Percentiles rank a stretch among this genome's conserved stretches.
These are phyloP conservation scores for Bacidia rubella DNA, from an alignment of 495 filamentous ascomycete genomes.

Conservation along the genomic window DNA sequence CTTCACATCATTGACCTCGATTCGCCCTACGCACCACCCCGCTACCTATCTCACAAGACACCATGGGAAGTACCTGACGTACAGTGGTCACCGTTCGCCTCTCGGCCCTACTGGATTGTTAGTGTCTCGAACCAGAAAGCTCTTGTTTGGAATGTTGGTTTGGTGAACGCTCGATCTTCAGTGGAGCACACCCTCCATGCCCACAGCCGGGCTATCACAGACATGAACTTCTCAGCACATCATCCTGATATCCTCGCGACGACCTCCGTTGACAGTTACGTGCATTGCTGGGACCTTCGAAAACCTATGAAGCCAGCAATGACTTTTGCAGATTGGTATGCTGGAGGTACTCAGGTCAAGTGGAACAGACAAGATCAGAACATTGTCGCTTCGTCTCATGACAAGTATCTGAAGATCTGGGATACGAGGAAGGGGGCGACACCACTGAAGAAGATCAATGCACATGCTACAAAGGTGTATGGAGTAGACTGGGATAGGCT, in stretches of 20 bases:
- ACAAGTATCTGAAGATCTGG: conserved; percentile 78
- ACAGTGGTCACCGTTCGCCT: conserved; percentile 91
- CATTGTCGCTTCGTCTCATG: conserved; percentile 81
- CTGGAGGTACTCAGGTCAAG: conserved; percentile 90
- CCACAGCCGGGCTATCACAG: conserved; percentile 82
- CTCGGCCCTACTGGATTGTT: conserved; percentile 81
- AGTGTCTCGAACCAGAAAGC: conserved; percentile 93
- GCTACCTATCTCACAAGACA: conserved; percentile 71
- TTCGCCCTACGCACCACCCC: conserved; percentile 75
- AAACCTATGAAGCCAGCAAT: conserved; percentile 58
- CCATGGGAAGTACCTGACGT: conserved; percentile 98
- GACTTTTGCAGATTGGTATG: conserved; percentile 87
- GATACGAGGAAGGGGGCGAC: conserved; percentile 69
- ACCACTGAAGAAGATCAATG: conserved; percentile 69
- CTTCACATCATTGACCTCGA: conserved; percentile 91
- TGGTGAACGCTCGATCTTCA: conserved; percentile 55
- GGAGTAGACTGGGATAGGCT: conserved; percentile 90
- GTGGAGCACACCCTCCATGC: conserved; percentile 85
- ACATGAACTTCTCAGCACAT: conserved; percentile 92
- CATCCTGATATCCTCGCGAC: conserved; percentile 82
- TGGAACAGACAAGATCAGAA: conserved; percentile 80
- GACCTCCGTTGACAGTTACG: conserved; percentile 84
- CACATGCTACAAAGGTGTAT: conserved; percentile 92
- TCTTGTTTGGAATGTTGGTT: conserved; percentile 83
- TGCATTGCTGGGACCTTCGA: conserved; percentile 87